Evolutionary conservation across 2,329 filamentous ascomycete species (phyloP), one percentile per base, ranked within the genome.

Genomic region (Penicillium sp.): DNA sequence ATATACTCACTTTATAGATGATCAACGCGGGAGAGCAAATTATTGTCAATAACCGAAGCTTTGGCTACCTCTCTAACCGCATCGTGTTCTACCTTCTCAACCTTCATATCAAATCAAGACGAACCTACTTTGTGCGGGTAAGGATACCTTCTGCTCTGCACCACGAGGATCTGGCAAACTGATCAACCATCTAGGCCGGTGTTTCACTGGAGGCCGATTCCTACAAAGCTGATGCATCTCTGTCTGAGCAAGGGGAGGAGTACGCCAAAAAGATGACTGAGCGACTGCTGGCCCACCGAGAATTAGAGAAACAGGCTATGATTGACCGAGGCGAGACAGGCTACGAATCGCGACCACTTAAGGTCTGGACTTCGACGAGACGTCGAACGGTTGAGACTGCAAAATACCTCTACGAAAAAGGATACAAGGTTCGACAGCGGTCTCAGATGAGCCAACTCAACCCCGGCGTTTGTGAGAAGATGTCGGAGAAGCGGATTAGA

Each of bases 41-140:
- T 67, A 88, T 92, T 63, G 92, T 97, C 73, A 99, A 99, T 76
- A 96, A 97, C 61, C 89, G 94, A 69, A 92, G 88, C 67, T 97
- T 99, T 71, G 92, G 92, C 63, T 99, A 99, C 68, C 81, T 99
- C 28, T 95, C 92, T 0, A 92, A 99, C 70, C 86, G 94, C 54
- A 99, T 99, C 60, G 92, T 99, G 49, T 99, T 99, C 74, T 99
- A 97, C 72, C 84, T 99, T 42, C 89, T 96, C 67, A 99, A 99
- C 66, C 79, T 97, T 22, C 94, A 99, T 72, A 96, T 96, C 78
- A 97, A 99, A 72, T 88, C 88, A 44, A 85, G 92, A 50, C 90
- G 90, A 56, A 97, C 91, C 6, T 97, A 95, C 73, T 97, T 97
- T 70, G 92, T 87, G 43, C 84, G 92, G 57, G 87, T 76, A 63